Percentiles rank a stretch among this genome's conserved stretches.
Conservation (phyloP, 805 yeast genomes). For the Saccharomyces eubayanus region DNA sequence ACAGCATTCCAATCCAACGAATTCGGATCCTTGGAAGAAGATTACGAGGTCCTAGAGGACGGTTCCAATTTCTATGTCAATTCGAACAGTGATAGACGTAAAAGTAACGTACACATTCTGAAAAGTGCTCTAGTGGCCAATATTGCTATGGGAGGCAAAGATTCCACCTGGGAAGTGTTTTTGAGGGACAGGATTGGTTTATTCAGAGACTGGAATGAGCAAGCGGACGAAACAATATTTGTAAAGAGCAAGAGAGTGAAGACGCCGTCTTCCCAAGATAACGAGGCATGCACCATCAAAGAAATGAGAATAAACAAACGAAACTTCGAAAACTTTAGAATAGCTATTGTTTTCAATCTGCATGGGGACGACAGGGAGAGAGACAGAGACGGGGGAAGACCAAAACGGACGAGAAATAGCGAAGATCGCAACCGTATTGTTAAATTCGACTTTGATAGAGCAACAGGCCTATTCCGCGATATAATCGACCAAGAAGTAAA, state of each 20-base stretch:
- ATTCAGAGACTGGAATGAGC: conserved; percentile 25
- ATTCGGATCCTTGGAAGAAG: conserved; percentile 9
- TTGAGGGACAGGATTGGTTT: conserved; percentile 21
- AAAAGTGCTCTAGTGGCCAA: conserved; percentile 27
- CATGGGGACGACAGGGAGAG: not conserved
- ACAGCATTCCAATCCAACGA: conserved; percentile 17
- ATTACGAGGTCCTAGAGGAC: conserved; percentile 12
- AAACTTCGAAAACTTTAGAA: conserved; percentile 4
- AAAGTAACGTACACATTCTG: conserved; percentile 21
- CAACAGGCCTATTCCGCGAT: not conserved
- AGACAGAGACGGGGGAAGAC: not conserved
- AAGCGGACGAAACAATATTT: not conserved
- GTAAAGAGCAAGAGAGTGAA: not conserved
- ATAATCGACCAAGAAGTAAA: not conserved
- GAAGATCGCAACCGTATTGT: not conserved
- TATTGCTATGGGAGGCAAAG: conserved; percentile 24
- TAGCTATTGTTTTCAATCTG: conserved; percentile 7
- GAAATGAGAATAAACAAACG: not conserved
- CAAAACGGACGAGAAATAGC: not conserved
- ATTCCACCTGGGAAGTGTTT: conserved; percentile 27
- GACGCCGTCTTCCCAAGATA: not conserved
- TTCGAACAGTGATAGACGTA: conserved; percentile 6
- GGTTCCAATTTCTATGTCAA: conserved; percentile 19
- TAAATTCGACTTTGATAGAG: not conserved
- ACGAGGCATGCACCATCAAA: not conserved